Evolutionary conservation across 2,329 filamentous ascomycete species (phyloP).

Genomic region (Pseudogymnoascus sp.): DNA sequence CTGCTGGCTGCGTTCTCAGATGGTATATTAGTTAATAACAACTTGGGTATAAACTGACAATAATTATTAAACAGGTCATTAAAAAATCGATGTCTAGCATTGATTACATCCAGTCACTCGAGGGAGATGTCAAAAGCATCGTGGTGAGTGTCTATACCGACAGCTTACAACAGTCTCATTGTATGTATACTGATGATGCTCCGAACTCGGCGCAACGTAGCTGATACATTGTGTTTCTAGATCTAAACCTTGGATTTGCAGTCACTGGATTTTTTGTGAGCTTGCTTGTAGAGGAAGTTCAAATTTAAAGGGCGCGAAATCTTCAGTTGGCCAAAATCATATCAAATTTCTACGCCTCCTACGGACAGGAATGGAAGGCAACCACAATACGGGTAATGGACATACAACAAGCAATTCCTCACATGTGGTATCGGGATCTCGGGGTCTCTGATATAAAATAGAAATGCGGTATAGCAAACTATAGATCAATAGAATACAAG

Average conservation of each 20-base stretch:
- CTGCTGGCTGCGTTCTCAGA: neutral
- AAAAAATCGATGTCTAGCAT: neutral
- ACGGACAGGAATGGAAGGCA: neutral
- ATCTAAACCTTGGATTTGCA: neutral
- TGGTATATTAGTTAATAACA: neutral
- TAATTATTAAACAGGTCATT: neutral
- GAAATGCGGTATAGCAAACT: neutral
- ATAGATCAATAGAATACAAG: neutral
- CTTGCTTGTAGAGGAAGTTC: neutral
- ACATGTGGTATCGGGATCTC: neutral
- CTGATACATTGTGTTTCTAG: neutral
- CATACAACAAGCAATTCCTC: neutral
- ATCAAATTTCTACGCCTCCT: neutral
- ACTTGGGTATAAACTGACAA: neutral
- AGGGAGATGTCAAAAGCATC: neutral
- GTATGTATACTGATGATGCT: neutral
- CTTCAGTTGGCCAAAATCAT: neutral
- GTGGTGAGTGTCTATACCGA: neutral
- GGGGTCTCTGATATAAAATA: neutral
- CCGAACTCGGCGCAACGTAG: neutral
- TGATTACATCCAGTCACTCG: conserved; percentile 1
- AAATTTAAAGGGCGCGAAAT: neutral
- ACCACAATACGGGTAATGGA: neutral
- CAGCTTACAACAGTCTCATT: neutral
- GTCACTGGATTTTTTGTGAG: neutral